These are phyloP conservation scores for Oldenlandia corymbosa DNA, from an alignment of 257 asterid species.

Conservation along the genomic window DNA sequence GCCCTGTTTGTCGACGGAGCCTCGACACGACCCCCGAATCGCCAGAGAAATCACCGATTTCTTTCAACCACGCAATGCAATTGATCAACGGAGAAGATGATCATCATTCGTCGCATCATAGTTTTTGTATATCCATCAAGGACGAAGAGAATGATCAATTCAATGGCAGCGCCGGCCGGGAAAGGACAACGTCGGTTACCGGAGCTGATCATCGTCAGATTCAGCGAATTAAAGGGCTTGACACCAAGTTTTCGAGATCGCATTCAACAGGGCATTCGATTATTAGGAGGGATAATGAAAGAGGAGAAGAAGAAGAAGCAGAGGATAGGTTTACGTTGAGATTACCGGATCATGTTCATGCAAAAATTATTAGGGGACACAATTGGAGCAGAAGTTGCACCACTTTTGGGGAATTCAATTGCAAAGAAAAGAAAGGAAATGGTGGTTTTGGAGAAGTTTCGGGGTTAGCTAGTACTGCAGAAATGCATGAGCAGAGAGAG, in stretches of 20 bases:
- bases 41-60: conserved; percentile 26
- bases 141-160: conserved; percentile 24
- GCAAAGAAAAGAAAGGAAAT: conserved; percentile 13
- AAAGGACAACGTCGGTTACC: not conserved
- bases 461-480: conserved; percentile 12
- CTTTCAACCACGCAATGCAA: conserved; percentile 3
- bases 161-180: not conserved
- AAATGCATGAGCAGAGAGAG: no score
- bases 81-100: conserved; percentile 20
- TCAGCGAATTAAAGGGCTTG: conserved; percentile 1
- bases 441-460: conserved; percentile 34
- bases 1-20: conserved; percentile 78
- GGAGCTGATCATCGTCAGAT: conserved; percentile 7
- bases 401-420: conserved; percentile 41
- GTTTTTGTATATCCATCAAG: conserved; percentile 36
- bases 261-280: conserved; percentile 87
- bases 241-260: conserved; percentile 43
- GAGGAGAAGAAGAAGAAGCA: conserved; percentile 19
- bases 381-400: conserved; percentile 56
- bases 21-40: conserved; percentile 37
- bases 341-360: conserved; percentile 60
- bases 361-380: conserved; percentile 46
- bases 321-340: conserved; percentile 62
- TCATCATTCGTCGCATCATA: conserved; percentile 15
- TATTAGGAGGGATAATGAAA: no score